These are phyloP conservation scores for Rusavskia elegans DNA, from an alignment of 495 filamentous ascomycete species.

Conservation along the genomic window DNA sequence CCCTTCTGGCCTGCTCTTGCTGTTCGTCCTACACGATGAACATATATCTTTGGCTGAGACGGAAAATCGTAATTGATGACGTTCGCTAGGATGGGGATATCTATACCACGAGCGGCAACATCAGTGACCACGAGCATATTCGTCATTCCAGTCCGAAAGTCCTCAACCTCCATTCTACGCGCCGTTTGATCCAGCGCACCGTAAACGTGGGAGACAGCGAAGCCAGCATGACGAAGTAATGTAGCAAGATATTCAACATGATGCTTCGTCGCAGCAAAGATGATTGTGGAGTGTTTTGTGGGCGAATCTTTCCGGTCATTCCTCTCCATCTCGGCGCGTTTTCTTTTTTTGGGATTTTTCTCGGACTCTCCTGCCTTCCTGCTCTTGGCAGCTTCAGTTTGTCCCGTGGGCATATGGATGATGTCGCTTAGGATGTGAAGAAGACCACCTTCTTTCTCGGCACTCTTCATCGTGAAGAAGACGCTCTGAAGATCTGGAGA, in stretches of 20 bases:
- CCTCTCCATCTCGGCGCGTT: slow-evolving; percentile 27
- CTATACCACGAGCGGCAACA: slow-evolving; percentile 91
- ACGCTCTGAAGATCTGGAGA: slow-evolving; percentile 85
- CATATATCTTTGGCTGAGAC: slow-evolving; percentile 87
- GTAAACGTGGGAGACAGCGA: slow-evolving; percentile 81
- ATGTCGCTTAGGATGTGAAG: slow-evolving; percentile 78
- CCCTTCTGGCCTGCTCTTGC: slow-evolving; percentile 81
- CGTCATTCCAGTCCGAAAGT: slow-evolving; percentile 67
- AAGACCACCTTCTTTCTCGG: slow-evolving; percentile 84
- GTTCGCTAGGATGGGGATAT: slow-evolving; percentile 90
- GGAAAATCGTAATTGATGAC: slow-evolving; percentile 99
- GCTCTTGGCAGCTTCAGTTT: slow-evolving; percentile 35
- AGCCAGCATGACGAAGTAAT: slow-evolving; percentile 58
- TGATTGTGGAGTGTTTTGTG: slow-evolving; percentile 71
- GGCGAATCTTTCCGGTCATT: slow-evolving; percentile 37
- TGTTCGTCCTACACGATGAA: slow-evolving; percentile 91
- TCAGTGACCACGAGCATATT: slow-evolving; percentile 96
- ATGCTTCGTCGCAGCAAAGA: slow-evolving; percentile 91
- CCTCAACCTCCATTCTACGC: slow-evolving; percentile 74
- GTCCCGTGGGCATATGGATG: slow-evolving; percentile 79
- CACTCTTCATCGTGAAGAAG: slow-evolving; percentile 83
- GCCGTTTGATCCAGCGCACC: slow-evolving; percentile 88
- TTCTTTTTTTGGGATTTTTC: slow-evolving; percentile 29
- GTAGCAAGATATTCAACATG: slow-evolving; percentile 87
- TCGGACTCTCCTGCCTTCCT: slow-evolving; percentile 16